Evolutionary conservation across 2,329 filamentous ascomycete species (phyloP).

Genomic region (Beauveria brongniartii): DNA sequence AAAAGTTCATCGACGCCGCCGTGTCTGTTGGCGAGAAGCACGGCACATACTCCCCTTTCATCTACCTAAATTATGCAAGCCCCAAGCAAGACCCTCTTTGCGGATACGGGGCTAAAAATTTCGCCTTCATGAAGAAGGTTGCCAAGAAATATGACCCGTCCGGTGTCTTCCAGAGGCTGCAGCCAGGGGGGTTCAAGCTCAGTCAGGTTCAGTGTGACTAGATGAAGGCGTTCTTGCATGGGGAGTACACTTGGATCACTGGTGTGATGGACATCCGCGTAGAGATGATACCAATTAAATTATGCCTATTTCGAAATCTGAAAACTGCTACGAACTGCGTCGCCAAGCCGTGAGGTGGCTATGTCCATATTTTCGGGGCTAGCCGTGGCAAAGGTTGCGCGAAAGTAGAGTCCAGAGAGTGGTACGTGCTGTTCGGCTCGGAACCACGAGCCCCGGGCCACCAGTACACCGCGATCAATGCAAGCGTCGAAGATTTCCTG

Average conservation of each 20-base stretch:
- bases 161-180: slow-evolving; percentile 25
- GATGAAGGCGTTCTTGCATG: too few species aligned
- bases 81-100: slow-evolving; percentile 28
- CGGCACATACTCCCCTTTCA: slow-evolving; percentile 9
- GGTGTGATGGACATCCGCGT: background rate
- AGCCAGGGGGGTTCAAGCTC: slow-evolving; percentile 22
- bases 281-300: background rate
- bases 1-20: slow-evolving; percentile 4
- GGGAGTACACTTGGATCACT: background rate
- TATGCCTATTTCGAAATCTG: background rate
- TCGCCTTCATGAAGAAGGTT: slow-evolving; percentile 21
- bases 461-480: slow-evolving; percentile 68
- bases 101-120: slow-evolving; percentile 30
- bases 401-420: slow-evolving; percentile 68
- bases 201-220: background rate
- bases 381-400: slow-evolving; percentile 82
- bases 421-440: slow-evolving; percentile 58
- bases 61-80: slow-evolving; percentile 37
- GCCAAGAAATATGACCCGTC: slow-evolving; percentile 26
- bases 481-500: slow-evolving; percentile 75
- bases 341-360: slow-evolving; percentile 68
- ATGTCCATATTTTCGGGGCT: slow-evolving; percentile 60
- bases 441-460: slow-evolving; percentile 89
- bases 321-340: slow-evolving; percentile 51
- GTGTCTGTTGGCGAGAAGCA: slow-evolving; percentile 8